These are phyloP conservation scores for Pistacia vera DNA, from an alignment of 345 rosid species.

Conservation along the genomic window DNA sequence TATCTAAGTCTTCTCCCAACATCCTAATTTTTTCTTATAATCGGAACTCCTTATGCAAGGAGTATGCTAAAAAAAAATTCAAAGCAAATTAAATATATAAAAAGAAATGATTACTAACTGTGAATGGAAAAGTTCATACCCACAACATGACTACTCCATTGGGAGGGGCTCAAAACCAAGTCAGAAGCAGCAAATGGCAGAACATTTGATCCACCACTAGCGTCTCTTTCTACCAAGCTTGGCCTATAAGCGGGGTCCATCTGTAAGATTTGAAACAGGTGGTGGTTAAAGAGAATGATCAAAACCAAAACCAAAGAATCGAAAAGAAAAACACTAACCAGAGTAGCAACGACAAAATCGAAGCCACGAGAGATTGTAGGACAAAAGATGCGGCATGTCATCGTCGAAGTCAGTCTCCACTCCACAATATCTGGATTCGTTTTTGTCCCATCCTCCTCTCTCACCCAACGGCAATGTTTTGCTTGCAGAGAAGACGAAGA, in stretches of 20 bases:
- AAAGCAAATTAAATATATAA: too few species aligned
- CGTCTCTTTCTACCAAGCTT: conserved; percentile 53
- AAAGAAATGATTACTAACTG: too few species aligned
- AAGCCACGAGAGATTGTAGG: conserved; percentile 72
- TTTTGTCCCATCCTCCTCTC: conserved; percentile 72
- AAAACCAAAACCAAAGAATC: too few species aligned
- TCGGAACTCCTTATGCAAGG: too few species aligned
- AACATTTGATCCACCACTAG: conserved; percentile 34
- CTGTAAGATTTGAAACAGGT: conserved; percentile 34
- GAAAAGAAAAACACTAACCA: conserved; percentile 46
- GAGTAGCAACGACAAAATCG: conserved; percentile 76
- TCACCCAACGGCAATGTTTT: conserved; percentile 16
- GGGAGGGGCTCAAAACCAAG: conserved; percentile 85
- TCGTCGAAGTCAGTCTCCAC: conserved; percentile 78
- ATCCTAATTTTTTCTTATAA: too few species aligned
- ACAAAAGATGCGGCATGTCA: conserved; percentile 72
- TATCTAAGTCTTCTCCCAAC: too few species aligned
- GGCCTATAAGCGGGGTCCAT: conserved; percentile 86
- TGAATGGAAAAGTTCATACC: too few species aligned
- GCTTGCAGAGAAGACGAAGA: too few species aligned
- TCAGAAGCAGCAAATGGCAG: conserved; percentile 86
- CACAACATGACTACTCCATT: conserved; percentile 93
- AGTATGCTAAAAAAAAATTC: too few species aligned
- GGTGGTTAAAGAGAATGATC: too few species aligned
- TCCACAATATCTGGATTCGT: conserved; percentile 92